Base-by-base conservation (phyloP, 2,329 filamentous ascomycete species). In the Exophiala oligosperma region DNA sequence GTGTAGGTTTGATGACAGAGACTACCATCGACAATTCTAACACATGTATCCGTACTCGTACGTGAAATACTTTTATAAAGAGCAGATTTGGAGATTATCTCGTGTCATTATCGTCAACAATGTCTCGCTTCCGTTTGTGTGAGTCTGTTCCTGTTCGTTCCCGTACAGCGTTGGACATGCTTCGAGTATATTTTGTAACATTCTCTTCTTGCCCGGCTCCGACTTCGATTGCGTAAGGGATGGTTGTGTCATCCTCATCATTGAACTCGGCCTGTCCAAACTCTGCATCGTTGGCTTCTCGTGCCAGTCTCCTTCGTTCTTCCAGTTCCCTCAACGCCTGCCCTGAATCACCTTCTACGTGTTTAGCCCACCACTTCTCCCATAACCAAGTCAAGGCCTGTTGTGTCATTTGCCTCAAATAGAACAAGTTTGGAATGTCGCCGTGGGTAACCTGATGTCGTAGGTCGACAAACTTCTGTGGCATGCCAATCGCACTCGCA, bases 401-500 rank as follows among this genome's bases (percentile, higher is more conserved):
- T 56, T 77, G 73, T 1, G 86, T 84, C 2, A 86, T 87, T 24
- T 78, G 77, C 52, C 88, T 82, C 62, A 95, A 78, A 67, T 88
- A 83, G 14, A 81, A 77, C 48, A 92, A 77, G 2, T 84, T 84
- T 0, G 91, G 91, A 56, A 94, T 77, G 69, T 89, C 86, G 74
- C 92, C 89, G 69, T 95, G 91, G 43, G 90, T 92, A 52, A 88
- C 88, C 73, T 92, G 88, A 71, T 95, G 91, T 53, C 91, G 82
- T 55, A 92, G 79, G 77, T 92, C 90, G 56, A 94, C 90, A 71
- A 93, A 92, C 1, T 85, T 84, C 1, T 84, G 82, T 1, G 65
- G 65, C 62, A 67, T 64, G 26, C 61, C 57, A 26, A 67, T 66
- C 23, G 57, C 58, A 32, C 56, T 57, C 8, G 65, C 65, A 38